phyloP scores from a whole-genome alignment of 176 grass and related monocot species.

The Phoenix dactylifera region DNA sequence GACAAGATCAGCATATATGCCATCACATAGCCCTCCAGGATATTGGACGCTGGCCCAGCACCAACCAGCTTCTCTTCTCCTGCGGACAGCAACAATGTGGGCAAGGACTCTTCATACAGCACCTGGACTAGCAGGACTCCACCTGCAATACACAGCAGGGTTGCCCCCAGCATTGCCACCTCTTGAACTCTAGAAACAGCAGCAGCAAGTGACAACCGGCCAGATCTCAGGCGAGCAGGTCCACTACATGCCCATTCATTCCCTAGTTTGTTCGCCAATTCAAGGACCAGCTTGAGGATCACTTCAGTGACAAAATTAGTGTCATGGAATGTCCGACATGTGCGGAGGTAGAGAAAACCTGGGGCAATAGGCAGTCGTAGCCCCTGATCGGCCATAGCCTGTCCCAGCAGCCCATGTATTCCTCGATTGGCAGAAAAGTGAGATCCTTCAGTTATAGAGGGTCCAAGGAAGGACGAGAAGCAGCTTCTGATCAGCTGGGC shows the following conservation, averaged over 20 bases:
- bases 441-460: conserved; percentile 27
- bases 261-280: conserved; percentile 64
- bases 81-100: conserved; percentile 65
- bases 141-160: conserved; percentile 77
- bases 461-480: conserved; percentile 73
- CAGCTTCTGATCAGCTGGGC: conserved; percentile 69
- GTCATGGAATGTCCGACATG: conserved; percentile 73
- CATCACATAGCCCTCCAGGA: conserved; percentile 74
- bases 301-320: conserved; percentile 71
- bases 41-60: conserved; percentile 38
- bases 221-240: conserved; percentile 53
- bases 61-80: conserved; percentile 38
- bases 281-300: conserved; percentile 75
- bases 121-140: conserved; percentile 64
- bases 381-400: conserved; percentile 59
- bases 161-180: conserved; percentile 68
- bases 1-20: conserved; percentile 86
- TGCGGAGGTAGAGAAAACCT: conserved; percentile 80
- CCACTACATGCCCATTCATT: conserved; percentile 55
- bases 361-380: conserved; percentile 48
- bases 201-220: conserved; percentile 46
- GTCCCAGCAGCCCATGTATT: conserved; percentile 62
- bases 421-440: conserved; percentile 49
- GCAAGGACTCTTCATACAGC: conserved; percentile 82
- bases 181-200: conserved; percentile 56